phyloP scores from a whole-genome alignment of 176 grass and related monocot species.

The Coix lacrymajobi region DNA sequence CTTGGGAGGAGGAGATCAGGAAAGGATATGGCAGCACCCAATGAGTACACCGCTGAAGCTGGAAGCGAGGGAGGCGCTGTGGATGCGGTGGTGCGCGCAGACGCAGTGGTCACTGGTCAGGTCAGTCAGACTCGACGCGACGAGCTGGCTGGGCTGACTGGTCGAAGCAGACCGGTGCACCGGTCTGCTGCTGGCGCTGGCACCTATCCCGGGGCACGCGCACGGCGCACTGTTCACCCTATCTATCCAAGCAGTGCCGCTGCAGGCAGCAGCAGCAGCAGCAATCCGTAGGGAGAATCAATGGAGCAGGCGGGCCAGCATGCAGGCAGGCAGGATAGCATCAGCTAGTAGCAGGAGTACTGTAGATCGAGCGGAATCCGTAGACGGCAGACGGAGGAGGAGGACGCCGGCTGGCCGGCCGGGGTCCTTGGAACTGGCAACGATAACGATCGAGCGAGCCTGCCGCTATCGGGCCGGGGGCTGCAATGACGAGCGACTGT shows the following conservation, averaged over 20 bases:
- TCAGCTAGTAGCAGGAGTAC: too few relatives aligned
- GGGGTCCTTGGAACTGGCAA: conserved; percentile 25
- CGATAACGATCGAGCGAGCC: conserved; percentile 19
- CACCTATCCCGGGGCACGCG: conserved; percentile 25
- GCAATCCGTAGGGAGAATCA: conserved; percentile 19
- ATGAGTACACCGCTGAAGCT: conserved; percentile 18
- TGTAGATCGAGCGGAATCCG: not conserved
- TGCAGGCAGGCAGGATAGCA: not conserved
- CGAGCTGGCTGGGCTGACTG: conserved; percentile 31
- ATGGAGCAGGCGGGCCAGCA: not conserved
- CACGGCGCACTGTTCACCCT: not conserved
- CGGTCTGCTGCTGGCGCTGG: too few relatives aligned
- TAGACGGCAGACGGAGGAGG: not conserved
- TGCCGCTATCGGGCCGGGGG: conserved; percentile 16
- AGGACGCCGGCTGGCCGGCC: not conserved
- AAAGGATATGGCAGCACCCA: not conserved
- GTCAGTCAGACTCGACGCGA: conserved; percentile 7
- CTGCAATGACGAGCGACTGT: conserved; percentile 34
- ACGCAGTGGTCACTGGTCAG: not conserved
- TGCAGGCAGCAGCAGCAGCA: not conserved
- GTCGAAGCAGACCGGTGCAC: conserved; percentile 17
- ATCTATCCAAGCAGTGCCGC: not conserved
- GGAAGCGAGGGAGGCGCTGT: not conserved
- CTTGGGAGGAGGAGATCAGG: too few relatives aligned
- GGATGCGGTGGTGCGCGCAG: not conserved